Evolutionary conservation across 2,329 filamentous ascomycete species (phyloP).

Genomic region (Talaromyces rugulosus): DNA sequence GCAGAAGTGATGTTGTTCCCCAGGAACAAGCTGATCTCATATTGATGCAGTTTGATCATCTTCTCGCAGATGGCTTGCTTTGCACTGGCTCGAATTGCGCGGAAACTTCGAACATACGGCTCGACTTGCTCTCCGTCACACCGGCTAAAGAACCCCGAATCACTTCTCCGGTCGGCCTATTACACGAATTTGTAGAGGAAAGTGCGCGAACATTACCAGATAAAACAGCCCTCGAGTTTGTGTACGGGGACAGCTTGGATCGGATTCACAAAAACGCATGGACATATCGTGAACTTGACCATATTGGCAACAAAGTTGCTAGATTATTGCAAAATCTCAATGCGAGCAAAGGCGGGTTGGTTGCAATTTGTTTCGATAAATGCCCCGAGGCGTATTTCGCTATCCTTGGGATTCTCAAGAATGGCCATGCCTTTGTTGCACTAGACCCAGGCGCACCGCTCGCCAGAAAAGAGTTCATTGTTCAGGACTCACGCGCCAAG

Average conservation of each 20-base stretch:
- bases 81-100: slow-evolving; percentile 40
- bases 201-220: slow-evolving; percentile 55
- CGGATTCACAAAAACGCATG: slow-evolving; percentile 53
- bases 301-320: slow-evolving; percentile 68
- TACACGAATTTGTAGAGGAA: slow-evolving; percentile 75
- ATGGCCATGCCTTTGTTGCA: slow-evolving; percentile 75
- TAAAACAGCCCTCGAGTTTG: slow-evolving; percentile 71
- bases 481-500: slow-evolving; percentile 65
- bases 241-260: slow-evolving; percentile 50
- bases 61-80: slow-evolving; percentile 58
- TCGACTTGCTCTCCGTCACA: slow-evolving; percentile 55
- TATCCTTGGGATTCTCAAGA: slow-evolving; percentile 77
- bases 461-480: slow-evolving; percentile 71
- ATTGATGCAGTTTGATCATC: slow-evolving; percentile 66
- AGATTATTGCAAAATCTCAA: slow-evolving; percentile 54
- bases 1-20: slow-evolving; percentile 62
- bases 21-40: slow-evolving; percentile 62
- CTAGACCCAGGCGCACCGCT: slow-evolving; percentile 70
- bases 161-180: slow-evolving; percentile 53
- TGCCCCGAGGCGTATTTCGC: slow-evolving; percentile 79
- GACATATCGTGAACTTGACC: slow-evolving; percentile 71
- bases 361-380: slow-evolving; percentile 79
- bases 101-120: slow-evolving; percentile 31
- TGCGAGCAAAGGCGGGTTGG: slow-evolving; percentile 54
- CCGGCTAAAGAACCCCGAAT: slow-evolving; percentile 59